Evolutionary conservation across 2,329 filamentous ascomycete genomes (phyloP).

Genomic region (Monilinia vaccinii-corymbosi): DNA sequence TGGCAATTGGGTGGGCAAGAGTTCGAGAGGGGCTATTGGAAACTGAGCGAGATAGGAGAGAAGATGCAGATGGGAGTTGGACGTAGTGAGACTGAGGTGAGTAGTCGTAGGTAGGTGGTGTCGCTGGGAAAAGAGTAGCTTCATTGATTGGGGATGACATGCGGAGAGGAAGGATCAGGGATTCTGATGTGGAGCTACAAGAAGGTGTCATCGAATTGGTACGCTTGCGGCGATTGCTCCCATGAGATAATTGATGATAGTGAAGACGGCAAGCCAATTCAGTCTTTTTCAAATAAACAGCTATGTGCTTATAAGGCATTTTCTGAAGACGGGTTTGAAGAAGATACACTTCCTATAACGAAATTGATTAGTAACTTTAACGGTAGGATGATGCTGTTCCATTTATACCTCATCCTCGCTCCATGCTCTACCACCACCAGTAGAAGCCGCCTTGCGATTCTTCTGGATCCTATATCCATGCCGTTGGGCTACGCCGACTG

Average conservation of each 20-base stretch:
- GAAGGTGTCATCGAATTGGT: slow-evolving; percentile 60
- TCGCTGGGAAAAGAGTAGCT: slow-evolving; percentile 16
- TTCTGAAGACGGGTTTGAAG: slow-evolving; percentile 77
- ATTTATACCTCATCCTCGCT: slow-evolving; percentile 68
- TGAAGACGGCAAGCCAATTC: slow-evolving; percentile 81
- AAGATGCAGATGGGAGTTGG: slow-evolving; percentile 38
- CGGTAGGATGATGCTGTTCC: not conserved
- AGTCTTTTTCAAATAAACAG: slow-evolving; percentile 76
- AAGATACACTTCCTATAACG: slow-evolving; percentile 64
- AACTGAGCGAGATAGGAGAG: slow-evolving; percentile 42
- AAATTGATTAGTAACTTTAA: not conserved
- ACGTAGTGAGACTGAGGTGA: slow-evolving; percentile 27
- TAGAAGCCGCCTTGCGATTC: slow-evolving; percentile 58
- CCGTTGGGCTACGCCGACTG: slow-evolving; percentile 45
- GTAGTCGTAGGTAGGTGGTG: slow-evolving; percentile 33
- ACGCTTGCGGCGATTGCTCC: slow-evolving; percentile 71
- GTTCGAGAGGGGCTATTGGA: slow-evolving; percentile 40
- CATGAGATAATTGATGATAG: slow-evolving; percentile 78
- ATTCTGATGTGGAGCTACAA: slow-evolving; percentile 42
- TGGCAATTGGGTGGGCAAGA: slow-evolving; percentile 42
- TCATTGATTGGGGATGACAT: slow-evolving; percentile 44
- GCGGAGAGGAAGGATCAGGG: slow-evolving; percentile 40
- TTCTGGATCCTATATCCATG: slow-evolving; percentile 54
- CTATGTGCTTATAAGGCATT: slow-evolving; percentile 88
- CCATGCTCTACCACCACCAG: slow-evolving; percentile 72